A percentile compares a stretch with the other conserved stretches of the same genome.
phyloP scores from a whole-genome alignment of 345 rosid genomes.

The Euphorbia lathyris region DNA sequence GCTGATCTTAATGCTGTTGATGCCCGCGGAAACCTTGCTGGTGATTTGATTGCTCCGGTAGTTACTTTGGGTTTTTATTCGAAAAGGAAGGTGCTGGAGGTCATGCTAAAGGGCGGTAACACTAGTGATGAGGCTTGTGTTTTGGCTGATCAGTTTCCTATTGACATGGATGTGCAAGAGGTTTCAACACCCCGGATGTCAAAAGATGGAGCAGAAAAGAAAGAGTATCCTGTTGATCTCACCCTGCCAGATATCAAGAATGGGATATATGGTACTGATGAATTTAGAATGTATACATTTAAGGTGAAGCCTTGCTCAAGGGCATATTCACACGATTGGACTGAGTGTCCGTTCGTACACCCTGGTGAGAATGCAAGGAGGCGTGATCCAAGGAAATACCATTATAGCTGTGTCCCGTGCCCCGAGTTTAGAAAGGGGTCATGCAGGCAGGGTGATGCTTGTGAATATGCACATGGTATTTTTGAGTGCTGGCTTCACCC shows the following conservation, averaged over 20 bases:
- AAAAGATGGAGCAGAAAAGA: conserved; percentile 59
- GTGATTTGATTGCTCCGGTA: conserved; percentile 45
- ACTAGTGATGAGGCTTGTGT: conserved; percentile 25
- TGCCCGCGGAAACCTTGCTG: conserved; percentile 56
- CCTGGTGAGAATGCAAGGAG: conserved; percentile 98
- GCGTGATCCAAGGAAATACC: conserved; percentile 84
- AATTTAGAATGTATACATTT: conserved; percentile 85
- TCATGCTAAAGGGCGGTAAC: conserved; percentile 41
- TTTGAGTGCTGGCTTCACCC: conserved; percentile 99
- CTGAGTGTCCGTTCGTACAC: conserved; percentile 93
- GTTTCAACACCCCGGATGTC: conserved; percentile 33
- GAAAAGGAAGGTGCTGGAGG: conserved; percentile 54
- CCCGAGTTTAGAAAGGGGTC: conserved; percentile 91
- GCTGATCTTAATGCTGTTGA: conserved; percentile 60
- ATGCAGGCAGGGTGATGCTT: conserved; percentile 73
- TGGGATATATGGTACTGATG: conserved; percentile 79
- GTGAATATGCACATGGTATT: conserved; percentile 92
- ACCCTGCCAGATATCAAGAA: conserved; percentile 85
- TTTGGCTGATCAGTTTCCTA: conserved; percentile 23
- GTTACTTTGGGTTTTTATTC: conserved; percentile 35
- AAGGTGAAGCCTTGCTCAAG: conserved; percentile 93
- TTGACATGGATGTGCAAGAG: conserved; percentile 33
- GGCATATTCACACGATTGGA: conserved; percentile 98
- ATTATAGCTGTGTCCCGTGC: conserved; percentile 91
- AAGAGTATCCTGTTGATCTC: conserved; percentile 80